phyloP scores from a whole-genome alignment of 768 basidiomycete species.

The Lactifluus volemus region DNA sequence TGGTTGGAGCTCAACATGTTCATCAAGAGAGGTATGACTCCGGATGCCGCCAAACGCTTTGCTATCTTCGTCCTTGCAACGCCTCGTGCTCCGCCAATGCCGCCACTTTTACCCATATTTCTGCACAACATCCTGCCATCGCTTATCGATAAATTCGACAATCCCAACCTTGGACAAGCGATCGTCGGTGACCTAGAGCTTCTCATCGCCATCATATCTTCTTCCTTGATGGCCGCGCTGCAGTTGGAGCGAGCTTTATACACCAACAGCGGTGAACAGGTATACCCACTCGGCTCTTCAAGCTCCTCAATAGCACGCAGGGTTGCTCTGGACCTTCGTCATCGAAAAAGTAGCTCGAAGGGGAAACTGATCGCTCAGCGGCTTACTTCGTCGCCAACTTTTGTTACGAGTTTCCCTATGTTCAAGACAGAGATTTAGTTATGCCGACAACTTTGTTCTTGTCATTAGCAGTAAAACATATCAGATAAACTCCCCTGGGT shows the following conservation, averaged over 20 bases:
- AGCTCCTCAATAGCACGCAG: conserved; percentile 56
- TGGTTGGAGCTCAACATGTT: conserved; percentile 56
- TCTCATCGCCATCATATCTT: conserved; percentile 54
- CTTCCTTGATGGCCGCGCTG: conserved; percentile 54
- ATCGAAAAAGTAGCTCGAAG: conserved; percentile 41
- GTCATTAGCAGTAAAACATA: neutral
- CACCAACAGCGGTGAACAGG: conserved; percentile 41
- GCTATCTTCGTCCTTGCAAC: conserved; percentile 60
- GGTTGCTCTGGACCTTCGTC: conserved; percentile 53
- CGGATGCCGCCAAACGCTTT: conserved; percentile 55
- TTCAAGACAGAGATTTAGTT: conserved; percentile 36
- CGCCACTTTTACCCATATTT: conserved; percentile 69
- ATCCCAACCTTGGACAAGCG: conserved; percentile 38
- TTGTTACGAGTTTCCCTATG: conserved; percentile 67
- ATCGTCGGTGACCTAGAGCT: conserved; percentile 53
- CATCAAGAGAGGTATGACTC: conserved; percentile 43
- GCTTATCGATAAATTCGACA: conserved; percentile 49
- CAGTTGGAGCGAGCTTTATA: conserved; percentile 65
- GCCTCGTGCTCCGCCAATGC: conserved; percentile 42
- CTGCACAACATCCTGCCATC: conserved; percentile 57
- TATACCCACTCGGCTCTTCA: conserved; percentile 48
- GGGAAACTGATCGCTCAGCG: conserved; percentile 48
- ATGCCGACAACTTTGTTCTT: neutral
- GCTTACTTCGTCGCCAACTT: conserved; percentile 50
- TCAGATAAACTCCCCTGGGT: neutral